A percentile compares a stretch with the other conserved stretches of the same genome.
phyloP scores from a whole-genome alignment of 1,284 basidiomycete species.

The Kalmanozyma brasiliensis region DNA sequence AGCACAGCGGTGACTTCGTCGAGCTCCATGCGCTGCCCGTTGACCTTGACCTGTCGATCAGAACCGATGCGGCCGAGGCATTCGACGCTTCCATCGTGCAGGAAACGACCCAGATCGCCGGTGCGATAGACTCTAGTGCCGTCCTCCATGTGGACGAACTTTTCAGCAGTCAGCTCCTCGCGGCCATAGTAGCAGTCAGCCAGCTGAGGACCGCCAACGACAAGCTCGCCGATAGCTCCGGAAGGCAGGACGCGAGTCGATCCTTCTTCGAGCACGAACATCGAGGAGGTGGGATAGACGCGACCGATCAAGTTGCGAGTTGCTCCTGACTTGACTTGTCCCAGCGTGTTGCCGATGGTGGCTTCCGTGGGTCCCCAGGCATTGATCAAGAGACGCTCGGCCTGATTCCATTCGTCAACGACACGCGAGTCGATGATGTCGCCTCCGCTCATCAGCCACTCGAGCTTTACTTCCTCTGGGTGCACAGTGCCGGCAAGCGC shows the following conservation, averaged over 20 bases:
- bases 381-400: slow-evolving; percentile 60
- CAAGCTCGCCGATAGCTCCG: slow-evolving; percentile 63
- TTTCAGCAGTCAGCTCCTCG: slow-evolving; percentile 54
- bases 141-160: slow-evolving; percentile 52
- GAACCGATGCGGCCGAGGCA: slow-evolving; percentile 60
- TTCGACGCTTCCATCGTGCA: slow-evolving; percentile 58
- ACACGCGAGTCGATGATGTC: slow-evolving; percentile 64
- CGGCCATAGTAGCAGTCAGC: slow-evolving; percentile 63
- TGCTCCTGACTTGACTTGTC: slow-evolving; percentile 45
- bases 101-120: slow-evolving; percentile 64
- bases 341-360: slow-evolving; percentile 66
- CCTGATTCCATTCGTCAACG: slow-evolving; percentile 57
- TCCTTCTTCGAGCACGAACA: slow-evolving; percentile 50
- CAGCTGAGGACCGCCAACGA: slow-evolving; percentile 64
- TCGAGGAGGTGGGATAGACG: slow-evolving; percentile 53
- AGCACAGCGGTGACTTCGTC: slow-evolving; percentile 62
- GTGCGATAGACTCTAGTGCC: slow-evolving; percentile 64
- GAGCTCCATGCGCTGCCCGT: slow-evolving; percentile 66
- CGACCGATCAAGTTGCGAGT: slow-evolving; percentile 59
- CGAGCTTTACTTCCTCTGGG: slow-evolving; percentile 54
- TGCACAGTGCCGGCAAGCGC: slow-evolving; percentile 62
- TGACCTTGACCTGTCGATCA: slow-evolving; percentile 65
- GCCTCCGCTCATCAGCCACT: slow-evolving; percentile 67
- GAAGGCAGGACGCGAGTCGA: slow-evolving; percentile 32
- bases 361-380: slow-evolving; percentile 67